Percentiles rank a stretch among this genome's conserved stretches.
phyloP scores from a whole-genome alignment of 139 green algal species.

The Chlorella sp. region DNA sequence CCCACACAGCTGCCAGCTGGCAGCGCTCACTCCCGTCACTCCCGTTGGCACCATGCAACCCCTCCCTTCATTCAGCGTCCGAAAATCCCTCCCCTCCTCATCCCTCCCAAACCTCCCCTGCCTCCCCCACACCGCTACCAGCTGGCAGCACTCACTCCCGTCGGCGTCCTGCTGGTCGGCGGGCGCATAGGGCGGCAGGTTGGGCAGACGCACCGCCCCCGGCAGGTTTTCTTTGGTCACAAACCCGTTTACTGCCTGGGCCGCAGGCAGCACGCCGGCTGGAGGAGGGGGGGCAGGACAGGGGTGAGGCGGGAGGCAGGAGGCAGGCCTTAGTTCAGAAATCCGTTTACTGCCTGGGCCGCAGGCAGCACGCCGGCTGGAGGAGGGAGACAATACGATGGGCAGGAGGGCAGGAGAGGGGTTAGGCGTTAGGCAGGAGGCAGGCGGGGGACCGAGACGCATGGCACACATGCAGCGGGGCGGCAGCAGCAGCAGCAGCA shows the following conservation, averaged over 20 bases:
- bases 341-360: neutral
- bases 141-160: neutral
- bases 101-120: too few relatives aligned
- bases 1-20: too few relatives aligned
- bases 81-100: too few relatives aligned
- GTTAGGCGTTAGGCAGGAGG: neutral
- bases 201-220: neutral
- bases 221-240: neutral
- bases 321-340: neutral
- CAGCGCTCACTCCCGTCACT: neutral
- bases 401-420: neutral
- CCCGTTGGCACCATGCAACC: too few relatives aligned
- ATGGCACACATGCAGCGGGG: too few relatives aligned
- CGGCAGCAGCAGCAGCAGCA: neutral
- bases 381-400: too few relatives aligned
- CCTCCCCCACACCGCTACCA: too few relatives aligned
- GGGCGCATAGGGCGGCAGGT: neutral
- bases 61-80: too few relatives aligned
- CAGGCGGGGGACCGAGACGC: neutral
- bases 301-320: neutral
- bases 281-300: neutral
- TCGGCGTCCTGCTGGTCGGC: neutral
- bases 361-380: neutral
- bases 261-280: neutral
- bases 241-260: neutral